Conservation (phyloP, 805 yeast genomes). For the Ogataea pini region DNA sequence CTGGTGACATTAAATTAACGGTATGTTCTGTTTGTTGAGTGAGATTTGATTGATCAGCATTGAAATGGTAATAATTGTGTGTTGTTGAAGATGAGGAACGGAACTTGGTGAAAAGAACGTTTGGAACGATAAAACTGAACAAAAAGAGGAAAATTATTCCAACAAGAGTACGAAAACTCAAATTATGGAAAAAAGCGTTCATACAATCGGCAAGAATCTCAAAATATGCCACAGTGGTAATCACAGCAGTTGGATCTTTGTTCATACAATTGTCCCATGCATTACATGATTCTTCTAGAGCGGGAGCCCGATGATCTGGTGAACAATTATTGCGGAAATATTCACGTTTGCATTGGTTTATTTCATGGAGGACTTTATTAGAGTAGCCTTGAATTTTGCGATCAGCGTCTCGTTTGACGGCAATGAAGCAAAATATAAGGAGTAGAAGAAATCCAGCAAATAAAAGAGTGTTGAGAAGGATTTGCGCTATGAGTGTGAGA, state of each 20-base stretch:
- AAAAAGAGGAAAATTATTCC: conserved; percentile 20
- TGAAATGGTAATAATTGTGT: conserved; percentile 28
- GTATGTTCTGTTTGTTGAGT: conserved; percentile 5
- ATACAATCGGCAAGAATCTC: conserved; percentile 37
- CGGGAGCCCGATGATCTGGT: conserved; percentile 66
- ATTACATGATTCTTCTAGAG: conserved; percentile 66
- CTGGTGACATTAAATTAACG: neutral
- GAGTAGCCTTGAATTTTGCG: conserved; percentile 65
- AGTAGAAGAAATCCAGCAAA: conserved; percentile 22
- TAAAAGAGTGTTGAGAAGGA: conserved; percentile 28
- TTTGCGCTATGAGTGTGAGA: conserved; percentile 29
- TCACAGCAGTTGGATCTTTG: conserved; percentile 58
- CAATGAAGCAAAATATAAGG: conserved; percentile 24
- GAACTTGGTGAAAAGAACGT: conserved; percentile 29
- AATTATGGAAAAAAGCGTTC: conserved; percentile 35
- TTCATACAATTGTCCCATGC: conserved; percentile 84
- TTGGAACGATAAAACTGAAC: conserved; percentile 30
- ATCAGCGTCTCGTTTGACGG: conserved; percentile 58
- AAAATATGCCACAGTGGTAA: conserved; percentile 35
- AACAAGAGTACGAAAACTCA: conserved; percentile 28
- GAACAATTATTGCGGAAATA: conserved; percentile 74
- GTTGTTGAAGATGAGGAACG: conserved; percentile 28
- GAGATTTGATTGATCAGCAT: conserved; percentile 20
- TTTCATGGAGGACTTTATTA: conserved; percentile 59
- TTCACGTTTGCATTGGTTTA: conserved; percentile 66